phyloP scores from a whole-genome alignment of 1,284 basidiomycete genomes.

The Phaffia rhodozyma region DNA sequence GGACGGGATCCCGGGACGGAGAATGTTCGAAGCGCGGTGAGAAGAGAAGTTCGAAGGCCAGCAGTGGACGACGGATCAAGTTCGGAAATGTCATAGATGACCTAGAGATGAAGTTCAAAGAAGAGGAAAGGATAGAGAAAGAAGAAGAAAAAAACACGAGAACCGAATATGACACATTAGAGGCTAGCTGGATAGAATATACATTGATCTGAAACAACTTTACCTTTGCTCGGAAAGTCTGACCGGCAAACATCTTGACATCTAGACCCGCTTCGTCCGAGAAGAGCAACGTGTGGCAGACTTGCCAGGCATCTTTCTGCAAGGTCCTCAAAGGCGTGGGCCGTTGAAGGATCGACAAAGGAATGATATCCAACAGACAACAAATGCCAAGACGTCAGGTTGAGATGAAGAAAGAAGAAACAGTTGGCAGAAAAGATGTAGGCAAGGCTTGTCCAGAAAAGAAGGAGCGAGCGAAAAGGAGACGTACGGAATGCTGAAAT shows the following conservation, averaged over 20 bases:
- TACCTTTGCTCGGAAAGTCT: constrained; percentile 92
- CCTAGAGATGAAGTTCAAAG: constrained; percentile 41
- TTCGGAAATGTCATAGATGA: constrained; percentile 89
- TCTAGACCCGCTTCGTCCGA: constrained; percentile 64
- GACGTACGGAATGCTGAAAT: constrained; percentile 69
- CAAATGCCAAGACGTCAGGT: constrained; percentile 32
- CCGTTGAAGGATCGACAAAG: not conserved
- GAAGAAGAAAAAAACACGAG: not conserved
- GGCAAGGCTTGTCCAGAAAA: constrained; percentile 35
- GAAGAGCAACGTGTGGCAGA: constrained; percentile 79
- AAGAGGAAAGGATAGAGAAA: not conserved
- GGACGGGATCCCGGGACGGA: constrained; percentile 63
- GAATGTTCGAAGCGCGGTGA: constrained; percentile 55
- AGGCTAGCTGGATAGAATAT: not conserved
- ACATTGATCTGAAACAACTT: constrained; percentile 25
- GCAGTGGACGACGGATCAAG: constrained; percentile 59
- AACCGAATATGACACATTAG: not conserved
- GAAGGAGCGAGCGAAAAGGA: not conserved
- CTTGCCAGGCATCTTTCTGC: constrained; percentile 93
- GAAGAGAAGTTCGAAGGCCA: constrained; percentile 74
- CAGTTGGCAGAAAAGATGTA: not conserved
- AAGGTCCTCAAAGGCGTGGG: constrained; percentile 33
- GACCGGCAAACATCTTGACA: constrained; percentile 87
- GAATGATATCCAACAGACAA: no score
- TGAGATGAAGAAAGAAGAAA: constrained; percentile 32